These are phyloP conservation scores for Plenodomus lindquistii DNA, from an alignment of 2,329 filamentous ascomycete genomes.

Conservation along the genomic window DNA sequence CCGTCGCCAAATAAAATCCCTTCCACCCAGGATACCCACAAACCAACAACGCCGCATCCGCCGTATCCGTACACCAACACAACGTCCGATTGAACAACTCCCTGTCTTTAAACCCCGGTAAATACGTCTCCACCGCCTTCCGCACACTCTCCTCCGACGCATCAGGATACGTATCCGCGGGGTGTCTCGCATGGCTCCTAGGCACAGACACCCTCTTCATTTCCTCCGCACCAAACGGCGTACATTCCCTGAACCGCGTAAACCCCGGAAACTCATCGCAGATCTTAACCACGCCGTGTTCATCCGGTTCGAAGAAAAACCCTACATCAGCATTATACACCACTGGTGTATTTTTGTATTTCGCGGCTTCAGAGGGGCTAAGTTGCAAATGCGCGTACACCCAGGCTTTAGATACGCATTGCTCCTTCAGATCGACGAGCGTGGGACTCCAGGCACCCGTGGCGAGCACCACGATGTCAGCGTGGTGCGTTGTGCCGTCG, in stretches of 20 bases:
- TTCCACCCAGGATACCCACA: constrained; percentile 55
- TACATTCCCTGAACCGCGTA: constrained; percentile 34
- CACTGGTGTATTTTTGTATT: constrained; percentile 58
- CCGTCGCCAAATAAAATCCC: constrained; percentile 53
- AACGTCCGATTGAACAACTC: constrained; percentile 50
- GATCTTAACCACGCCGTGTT: constrained; percentile 52
- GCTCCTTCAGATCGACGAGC: constrained; percentile 34
- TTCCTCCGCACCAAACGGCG: constrained; percentile 52
- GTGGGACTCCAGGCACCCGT: constrained; percentile 41
- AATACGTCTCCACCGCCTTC: constrained; percentile 46
- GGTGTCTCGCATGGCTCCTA: constrained; percentile 49
- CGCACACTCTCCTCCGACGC: constrained; percentile 48
- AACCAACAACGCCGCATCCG: constrained; percentile 66
- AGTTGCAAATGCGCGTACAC: constrained; percentile 59
- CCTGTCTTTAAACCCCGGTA: constrained; percentile 48
- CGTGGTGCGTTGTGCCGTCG: constrained; percentile 49
- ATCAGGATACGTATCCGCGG: constrained; percentile 50
- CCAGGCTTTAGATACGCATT: constrained; percentile 59
- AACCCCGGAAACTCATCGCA: constrained; percentile 63
- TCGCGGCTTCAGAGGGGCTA: constrained; percentile 51
- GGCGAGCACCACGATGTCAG: constrained; percentile 51
- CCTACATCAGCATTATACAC: constrained; percentile 55
- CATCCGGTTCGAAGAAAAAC: constrained; percentile 58
- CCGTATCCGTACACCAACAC: constrained; percentile 66
- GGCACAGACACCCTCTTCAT: constrained; percentile 60